Evolutionary conservation across 305 asterid genomes (phyloP), one percentile per base, ranked within the genome.

Genomic region (Salvia sclarea): DNA sequence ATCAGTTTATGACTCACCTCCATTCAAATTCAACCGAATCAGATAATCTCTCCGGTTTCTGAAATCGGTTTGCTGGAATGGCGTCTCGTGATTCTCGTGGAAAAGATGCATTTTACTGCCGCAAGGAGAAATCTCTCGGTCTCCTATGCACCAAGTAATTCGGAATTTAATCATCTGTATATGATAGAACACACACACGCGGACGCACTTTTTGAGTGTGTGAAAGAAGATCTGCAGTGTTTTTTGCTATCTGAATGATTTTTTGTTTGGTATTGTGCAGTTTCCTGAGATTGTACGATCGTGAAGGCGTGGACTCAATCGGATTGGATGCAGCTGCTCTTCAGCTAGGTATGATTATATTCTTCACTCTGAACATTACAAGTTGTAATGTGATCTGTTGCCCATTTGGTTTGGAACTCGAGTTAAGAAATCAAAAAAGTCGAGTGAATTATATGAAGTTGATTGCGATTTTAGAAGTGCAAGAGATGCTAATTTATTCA

Each of bases 81-180:
- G 81, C 88, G 70, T 67, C 84, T 65, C 73, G 66, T 35, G 83
- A 84, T 25, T 63, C 88, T 8, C 82, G 75, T 45, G 20, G 76
- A 40, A 78, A 80, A 76, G 82, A 47, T 43, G 75, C 82, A 55
- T 54, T 55, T 40, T 88, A 88, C 78, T 66, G 81, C 75, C 88
- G 95, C 66, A 86, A 86, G 74, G 89, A 86, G 59, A 88, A 88
- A 71, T 84, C 95, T 25, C 86, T 88, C 49, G 89, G 92, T 48
- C 76, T 82, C 68, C 70, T 88, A 25, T 86, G 92, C 82, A 71
- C 92, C 76, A 86, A 86, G 95, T 88, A 85, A 52, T 63, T 49
- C 58, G 2, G 47, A 8, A 37, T n/a, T 48, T 44, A 30, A 25
- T 24, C 41, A 20, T 52, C 52, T 53, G 16, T 14, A 54, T 55